These are phyloP conservation scores for Pelargonium myrrhifolium DNA, from an alignment of 441 rosid species.

Conservation along the genomic window DNA sequence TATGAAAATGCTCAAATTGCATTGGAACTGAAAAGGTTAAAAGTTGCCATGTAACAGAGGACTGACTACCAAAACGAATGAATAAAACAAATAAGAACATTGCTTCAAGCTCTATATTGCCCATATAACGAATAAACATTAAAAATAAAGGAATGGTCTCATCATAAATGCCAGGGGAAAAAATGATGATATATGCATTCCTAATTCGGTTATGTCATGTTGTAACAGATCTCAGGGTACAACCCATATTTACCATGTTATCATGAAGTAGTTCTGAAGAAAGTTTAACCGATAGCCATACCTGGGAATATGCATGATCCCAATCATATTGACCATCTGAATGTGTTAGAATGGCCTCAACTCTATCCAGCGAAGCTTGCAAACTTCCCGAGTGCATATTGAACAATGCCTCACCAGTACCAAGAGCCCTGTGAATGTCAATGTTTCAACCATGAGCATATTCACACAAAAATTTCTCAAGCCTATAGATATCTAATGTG, in stretches of 20 bases:
- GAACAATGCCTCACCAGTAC: constrained; percentile 69
- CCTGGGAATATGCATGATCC: constrained; percentile 6
- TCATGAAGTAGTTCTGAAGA: not conserved
- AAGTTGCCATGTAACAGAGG: not conserved
- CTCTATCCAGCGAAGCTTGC: constrained; percentile 80
- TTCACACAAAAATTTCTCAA: no score
- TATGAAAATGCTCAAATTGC: not conserved
- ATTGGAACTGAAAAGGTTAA: not conserved
- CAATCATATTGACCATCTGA: constrained; percentile 19
- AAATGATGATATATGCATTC: not conserved
- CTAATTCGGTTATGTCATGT: not conserved
- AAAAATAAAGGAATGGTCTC: not conserved
- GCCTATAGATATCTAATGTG: no score
- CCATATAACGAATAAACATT: no score
- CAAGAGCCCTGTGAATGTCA: constrained; percentile 57
- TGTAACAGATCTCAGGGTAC: not conserved
- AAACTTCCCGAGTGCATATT: constrained; percentile 75
- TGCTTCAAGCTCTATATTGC: not conserved
- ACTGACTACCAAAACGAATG: no score
- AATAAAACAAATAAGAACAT: not conserved
- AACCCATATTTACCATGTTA: not conserved
- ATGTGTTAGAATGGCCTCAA: constrained; percentile 65
- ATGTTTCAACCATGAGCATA: constrained; percentile 18
- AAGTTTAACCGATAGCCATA: constrained; percentile 2
- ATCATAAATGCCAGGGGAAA: not conserved